Evolutionary conservation across 2,329 filamentous ascomycete genomes (phyloP).

Genomic region (Dothistroma pini): DNA sequence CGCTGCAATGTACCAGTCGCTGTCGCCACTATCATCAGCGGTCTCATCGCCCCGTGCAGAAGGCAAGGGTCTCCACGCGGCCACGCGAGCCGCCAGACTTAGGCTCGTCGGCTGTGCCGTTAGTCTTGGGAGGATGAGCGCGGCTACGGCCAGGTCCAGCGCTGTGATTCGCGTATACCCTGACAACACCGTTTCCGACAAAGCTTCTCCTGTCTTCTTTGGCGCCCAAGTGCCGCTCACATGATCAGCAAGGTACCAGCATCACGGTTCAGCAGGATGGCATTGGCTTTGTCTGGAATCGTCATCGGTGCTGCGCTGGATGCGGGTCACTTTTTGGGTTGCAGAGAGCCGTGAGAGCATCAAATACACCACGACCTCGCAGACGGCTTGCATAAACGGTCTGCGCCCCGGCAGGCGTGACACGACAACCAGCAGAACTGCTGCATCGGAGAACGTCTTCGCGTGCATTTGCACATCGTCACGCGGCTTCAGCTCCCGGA

Average conservation of each 20-base stretch:
- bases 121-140: neutral
- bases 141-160: conserved; percentile 5
- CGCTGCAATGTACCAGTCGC: conserved; percentile 1
- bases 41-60: neutral
- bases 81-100: conserved; percentile 9
- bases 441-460: neutral
- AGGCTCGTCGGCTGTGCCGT: conserved; percentile 6
- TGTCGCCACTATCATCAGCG: neutral
- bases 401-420: neutral
- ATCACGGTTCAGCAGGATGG: conserved; percentile 5
- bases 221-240: conserved; percentile 8
- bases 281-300: neutral
- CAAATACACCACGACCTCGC: conserved; percentile 1
- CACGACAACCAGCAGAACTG: neutral
- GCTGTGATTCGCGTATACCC: conserved; percentile 10
- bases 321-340: conserved; percentile 4
- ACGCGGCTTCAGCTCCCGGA: neutral
- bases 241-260: conserved; percentile 9
- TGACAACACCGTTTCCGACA: conserved; percentile 4
- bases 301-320: neutral
- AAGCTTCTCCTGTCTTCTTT: conserved; percentile 16
- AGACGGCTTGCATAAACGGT: neutral
- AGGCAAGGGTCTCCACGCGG: neutral
- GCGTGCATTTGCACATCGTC: neutral
- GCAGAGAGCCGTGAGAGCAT: conserved; percentile 2